Conservation (phyloP, 2,329 filamentous ascomycete species). For the Colletotrichum nymphaeae region DNA sequence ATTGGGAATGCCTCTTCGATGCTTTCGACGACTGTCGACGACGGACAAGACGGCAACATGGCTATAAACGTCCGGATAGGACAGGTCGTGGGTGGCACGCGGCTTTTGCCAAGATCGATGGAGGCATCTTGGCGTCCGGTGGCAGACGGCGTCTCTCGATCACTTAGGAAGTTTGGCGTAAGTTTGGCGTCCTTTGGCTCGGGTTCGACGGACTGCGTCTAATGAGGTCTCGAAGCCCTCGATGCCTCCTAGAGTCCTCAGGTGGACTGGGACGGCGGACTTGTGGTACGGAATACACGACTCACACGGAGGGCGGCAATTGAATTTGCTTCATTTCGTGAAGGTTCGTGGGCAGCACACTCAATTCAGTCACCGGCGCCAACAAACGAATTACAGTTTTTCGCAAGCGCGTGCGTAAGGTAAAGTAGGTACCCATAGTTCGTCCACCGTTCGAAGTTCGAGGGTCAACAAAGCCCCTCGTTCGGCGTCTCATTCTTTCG, state of each 20-base stretch:
- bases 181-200: not conserved
- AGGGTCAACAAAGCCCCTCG: not conserved
- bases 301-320: not conserved
- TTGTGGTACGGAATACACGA: not conserved
- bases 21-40: conserved; percentile 19
- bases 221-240: conserved; percentile 14
- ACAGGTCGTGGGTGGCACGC: not conserved
- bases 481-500: not conserved
- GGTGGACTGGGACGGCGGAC: too few relatives aligned
- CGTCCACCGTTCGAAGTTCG: not conserved
- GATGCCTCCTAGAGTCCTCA: not conserved
- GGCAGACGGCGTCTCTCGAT: not conserved
- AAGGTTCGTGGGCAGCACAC: not conserved
- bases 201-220: not conserved
- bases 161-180: not conserved
- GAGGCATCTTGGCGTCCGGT: conserved; percentile 22
- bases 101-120: conserved; percentile 20
- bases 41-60: not conserved
- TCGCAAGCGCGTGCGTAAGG: not conserved
- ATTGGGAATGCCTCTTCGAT: conserved; percentile 7
- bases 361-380: not conserved
- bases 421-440: too few relatives aligned
- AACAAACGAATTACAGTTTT: not conserved
- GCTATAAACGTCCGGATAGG: conserved; percentile 4
- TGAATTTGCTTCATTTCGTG: not conserved